phyloP scores from a whole-genome alignment of 768 basidiomycete species.

The Lactifluus subvellereus region DNA sequence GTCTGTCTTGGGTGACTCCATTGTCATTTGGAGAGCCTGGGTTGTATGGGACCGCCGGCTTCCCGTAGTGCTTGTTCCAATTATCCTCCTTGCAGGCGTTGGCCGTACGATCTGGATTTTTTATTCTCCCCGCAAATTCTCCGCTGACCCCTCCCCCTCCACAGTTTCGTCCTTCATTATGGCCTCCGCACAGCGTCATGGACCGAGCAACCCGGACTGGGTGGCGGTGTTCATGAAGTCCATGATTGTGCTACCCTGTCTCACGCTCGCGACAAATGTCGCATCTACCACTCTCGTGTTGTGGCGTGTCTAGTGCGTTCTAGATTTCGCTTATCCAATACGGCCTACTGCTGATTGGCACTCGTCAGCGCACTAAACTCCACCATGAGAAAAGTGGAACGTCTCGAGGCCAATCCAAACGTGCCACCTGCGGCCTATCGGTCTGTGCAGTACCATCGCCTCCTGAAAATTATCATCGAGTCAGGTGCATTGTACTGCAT shows the following conservation, averaged over 20 bases:
- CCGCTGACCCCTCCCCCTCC: background rate
- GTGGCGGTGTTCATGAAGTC: background rate
- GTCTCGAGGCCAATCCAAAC: background rate
- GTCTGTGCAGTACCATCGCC: background rate
- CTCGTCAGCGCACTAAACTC: conserved; percentile 1
- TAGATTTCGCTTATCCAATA: background rate
- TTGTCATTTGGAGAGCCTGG: conserved; percentile 24
- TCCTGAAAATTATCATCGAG: conserved; percentile 19
- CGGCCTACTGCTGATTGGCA: background rate
- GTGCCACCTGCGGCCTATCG: background rate
- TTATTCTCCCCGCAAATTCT: background rate
- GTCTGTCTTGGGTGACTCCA: conserved; percentile 15
- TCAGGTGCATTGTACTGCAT: conserved; percentile 22
- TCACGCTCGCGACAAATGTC: conserved; percentile 19
- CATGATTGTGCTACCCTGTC: conserved; percentile 3
- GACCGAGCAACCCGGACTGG: background rate
- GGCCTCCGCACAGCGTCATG: conserved; percentile 1
- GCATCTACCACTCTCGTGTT: conserved; percentile 5
- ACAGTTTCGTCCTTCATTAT: conserved; percentile 11
- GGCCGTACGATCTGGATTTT: background rate
- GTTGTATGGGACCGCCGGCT: conserved; percentile 12
- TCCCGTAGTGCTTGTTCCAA: conserved; percentile 6
- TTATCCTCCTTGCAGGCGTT: conserved; percentile 15
- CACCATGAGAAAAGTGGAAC: background rate
- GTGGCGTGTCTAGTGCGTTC: conserved; percentile 7